These are phyloP conservation scores for Colletotrichum incanum DNA, from an alignment of 2,329 filamentous ascomycete genomes.

Conservation along the genomic window DNA sequence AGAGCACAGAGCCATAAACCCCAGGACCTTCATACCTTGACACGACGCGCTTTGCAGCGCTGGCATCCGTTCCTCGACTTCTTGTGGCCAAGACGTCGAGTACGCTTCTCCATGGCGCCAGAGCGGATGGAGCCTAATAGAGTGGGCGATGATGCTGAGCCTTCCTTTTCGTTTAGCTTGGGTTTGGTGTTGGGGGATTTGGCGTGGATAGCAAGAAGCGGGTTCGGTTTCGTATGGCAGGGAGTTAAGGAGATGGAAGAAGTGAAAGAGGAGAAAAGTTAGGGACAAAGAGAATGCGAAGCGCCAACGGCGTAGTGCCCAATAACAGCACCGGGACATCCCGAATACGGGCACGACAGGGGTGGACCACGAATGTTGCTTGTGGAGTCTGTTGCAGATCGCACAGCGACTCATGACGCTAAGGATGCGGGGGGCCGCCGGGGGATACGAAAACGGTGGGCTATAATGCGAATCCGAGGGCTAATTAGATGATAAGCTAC, in stretches of 20 bases:
- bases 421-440: too few species aligned
- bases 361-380: too few species aligned
- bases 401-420: too few species aligned
- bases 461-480: too few species aligned
- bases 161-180: not conserved
- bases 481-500: too few species aligned
- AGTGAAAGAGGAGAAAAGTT: not conserved
- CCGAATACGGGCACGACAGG: not conserved
- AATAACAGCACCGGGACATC: not conserved
- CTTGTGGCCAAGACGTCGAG: constrained; percentile 45
- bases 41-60: constrained; percentile 50
- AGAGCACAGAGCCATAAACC: not conserved
- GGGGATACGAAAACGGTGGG: too few species aligned
- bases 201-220: not conserved
- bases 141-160: too few species aligned
- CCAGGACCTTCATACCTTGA: constrained; percentile 46
- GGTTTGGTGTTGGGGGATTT: not conserved
- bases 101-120: constrained; percentile 33
- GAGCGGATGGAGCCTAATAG: not conserved
- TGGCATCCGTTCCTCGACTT: constrained; percentile 52
- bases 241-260: not conserved
- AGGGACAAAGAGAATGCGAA: not conserved
- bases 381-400: too few species aligned
- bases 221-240: not conserved
- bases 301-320: not conserved